Evolutionary conservation across 1,284 basidiomycete species (phyloP), one percentile per base, ranked within the genome.

Genomic region (Xerocomus minutiporus): DNA sequence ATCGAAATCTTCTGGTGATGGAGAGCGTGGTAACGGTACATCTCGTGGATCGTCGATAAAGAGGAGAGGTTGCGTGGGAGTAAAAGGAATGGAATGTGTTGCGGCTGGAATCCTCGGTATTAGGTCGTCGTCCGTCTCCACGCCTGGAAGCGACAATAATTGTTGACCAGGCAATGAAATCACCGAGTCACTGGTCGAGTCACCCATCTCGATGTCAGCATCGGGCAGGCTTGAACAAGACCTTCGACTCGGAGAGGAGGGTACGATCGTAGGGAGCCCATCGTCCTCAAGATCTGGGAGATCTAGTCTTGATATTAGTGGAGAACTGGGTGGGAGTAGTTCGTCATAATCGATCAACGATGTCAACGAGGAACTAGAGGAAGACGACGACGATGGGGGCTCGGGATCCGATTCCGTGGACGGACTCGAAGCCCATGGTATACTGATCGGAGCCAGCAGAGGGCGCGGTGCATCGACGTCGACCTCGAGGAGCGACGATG

Each of bases 1-100:
- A 52, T 76, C 72, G 46, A 68, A 70, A 51, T 67, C 69, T 52
- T 77, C 75, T 0, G 77, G 77, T 0, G 77, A 79, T 1, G 76
- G 77, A 1, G 78, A 78, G 28, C 73, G 75, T 1, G 67, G 69
- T n/a, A 68, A 56, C 0, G 69, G 69, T 25, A 72, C 61, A 48
- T 76, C 73, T 39, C 66, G 66, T 17, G 73, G 70, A 50, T 73
- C 71, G 38, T 75, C 71, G 51, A 76, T 62, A 51, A 77, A 70
- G 12, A 77, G 62, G 7, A 76, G 64, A 0, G 67, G 60, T 38
- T 65, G 63, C 23, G 31, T 50, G 11, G 55, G 46, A 7, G 48
- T 32, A 20, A 45, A 53, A 25, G 64, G 55, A 59, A 68, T 20
- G 26, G 54, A 34, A 39, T 48, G 41, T 17, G 54, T 12, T 47